Conservation (phyloP, 495 filamentous ascomycete genomes). For the Cercophora samala region DNA sequence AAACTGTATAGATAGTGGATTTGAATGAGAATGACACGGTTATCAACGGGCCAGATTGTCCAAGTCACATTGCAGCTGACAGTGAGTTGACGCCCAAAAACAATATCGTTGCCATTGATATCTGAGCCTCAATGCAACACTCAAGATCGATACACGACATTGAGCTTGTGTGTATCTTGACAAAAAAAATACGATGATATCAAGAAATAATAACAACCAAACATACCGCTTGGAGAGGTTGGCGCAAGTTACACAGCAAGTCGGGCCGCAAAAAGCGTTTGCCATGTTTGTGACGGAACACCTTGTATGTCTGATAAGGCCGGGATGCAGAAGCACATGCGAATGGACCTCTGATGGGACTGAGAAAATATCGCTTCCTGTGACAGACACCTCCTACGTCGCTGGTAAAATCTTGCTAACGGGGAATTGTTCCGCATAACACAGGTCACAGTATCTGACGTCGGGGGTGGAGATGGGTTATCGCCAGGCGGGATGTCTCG, state of each 20-base stretch:
- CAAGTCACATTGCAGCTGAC: not conserved
- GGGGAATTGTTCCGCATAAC: not conserved
- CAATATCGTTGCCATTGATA: not conserved
- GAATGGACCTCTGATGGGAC: not conserved
- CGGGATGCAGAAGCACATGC: not conserved
- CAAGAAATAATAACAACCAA: not conserved
- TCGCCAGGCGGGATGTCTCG: too few relatives aligned
- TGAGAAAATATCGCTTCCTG: not conserved
- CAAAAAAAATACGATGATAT: not conserved
- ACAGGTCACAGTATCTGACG: not conserved
- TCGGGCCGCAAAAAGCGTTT: not conserved
- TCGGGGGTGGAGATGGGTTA: not conserved
- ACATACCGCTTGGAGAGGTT: not conserved
- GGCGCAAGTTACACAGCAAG: not conserved
- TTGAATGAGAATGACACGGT: not conserved
- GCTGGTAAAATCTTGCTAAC: not conserved
- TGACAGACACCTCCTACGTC: not conserved
- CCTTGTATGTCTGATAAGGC: not conserved
- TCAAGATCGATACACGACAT: not conserved
- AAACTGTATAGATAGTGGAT: not conserved
- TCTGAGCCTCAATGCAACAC: not conserved
- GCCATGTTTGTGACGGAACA: not conserved
- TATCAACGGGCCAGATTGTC: not conserved
- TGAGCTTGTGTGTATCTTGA: not conserved
- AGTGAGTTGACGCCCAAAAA: not conserved